Conservation (phyloP, 106 monocot genomes). For the Allium cepa region DNA sequence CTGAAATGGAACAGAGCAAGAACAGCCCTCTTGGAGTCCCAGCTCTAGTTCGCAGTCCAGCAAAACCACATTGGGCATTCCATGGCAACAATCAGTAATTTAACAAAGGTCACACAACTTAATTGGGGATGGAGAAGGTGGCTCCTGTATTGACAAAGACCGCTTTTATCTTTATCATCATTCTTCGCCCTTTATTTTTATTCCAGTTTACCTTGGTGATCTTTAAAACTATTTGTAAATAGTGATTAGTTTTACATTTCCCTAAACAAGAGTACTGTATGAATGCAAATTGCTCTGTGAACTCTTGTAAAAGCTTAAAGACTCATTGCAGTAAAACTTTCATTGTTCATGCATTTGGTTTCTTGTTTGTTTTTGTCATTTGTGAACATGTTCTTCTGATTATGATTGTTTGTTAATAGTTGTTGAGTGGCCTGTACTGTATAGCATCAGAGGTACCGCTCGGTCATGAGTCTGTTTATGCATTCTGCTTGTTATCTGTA, state of each 20-base stretch:
- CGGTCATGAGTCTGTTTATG: too few species aligned
- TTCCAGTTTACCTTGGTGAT: background rate
- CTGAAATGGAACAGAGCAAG: slow-evolving; percentile 47
- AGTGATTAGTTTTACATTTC: background rate
- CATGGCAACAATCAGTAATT: background rate
- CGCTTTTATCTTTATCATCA: background rate
- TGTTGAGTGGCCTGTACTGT: too few species aligned
- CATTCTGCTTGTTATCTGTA: too few species aligned
- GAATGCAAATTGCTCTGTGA: background rate
- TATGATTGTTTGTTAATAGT: too few species aligned
- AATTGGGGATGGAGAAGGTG: background rate
- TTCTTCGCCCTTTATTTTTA: background rate
- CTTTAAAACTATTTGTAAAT: slow-evolving; percentile 1
- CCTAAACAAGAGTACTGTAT: background rate
- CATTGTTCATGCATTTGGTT: background rate
- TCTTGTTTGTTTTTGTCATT: too few species aligned
- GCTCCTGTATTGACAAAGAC: background rate
- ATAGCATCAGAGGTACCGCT: too few species aligned
- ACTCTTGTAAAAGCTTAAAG: slow-evolving; percentile 1
- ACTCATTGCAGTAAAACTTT: background rate
- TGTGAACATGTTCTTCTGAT: too few species aligned
- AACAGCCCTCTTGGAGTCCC: slow-evolving; percentile 67
- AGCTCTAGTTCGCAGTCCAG: slow-evolving; percentile 55
- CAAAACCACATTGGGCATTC: slow-evolving; percentile 34
- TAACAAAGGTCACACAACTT: background rate